Percentiles rank a stretch among this genome's conserved stretches.
Conservation (phyloP, 1,139 yeast genomes). For the Magnusiomyces tetraspermus region DNA sequence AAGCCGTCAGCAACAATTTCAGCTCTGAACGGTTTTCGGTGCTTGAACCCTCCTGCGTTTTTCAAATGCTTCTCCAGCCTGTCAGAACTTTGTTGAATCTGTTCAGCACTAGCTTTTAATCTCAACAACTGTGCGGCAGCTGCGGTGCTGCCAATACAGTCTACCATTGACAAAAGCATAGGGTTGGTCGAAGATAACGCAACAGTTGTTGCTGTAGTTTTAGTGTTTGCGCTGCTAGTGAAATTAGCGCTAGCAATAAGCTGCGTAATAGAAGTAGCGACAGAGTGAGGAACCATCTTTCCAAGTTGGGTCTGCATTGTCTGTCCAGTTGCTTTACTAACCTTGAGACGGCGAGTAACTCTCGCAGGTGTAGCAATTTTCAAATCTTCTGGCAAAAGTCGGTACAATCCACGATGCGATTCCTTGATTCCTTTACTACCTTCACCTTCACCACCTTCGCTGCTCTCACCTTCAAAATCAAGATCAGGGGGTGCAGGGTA, state of each 20-base stretch:
- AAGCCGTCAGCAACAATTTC: neutral
- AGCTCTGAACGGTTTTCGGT: neutral
- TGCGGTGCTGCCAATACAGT: neutral
- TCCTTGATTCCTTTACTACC: neutral
- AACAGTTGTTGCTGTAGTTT: too few relatives aligned
- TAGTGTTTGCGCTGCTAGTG: too few relatives aligned
- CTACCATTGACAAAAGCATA: neutral
- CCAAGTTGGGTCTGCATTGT: neutral
- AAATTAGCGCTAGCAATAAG: neutral
- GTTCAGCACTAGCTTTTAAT: neutral
- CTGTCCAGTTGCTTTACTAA: neutral
- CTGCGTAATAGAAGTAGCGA: too few relatives aligned
- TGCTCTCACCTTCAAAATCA: neutral
- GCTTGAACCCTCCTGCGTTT: neutral
- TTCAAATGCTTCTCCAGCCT: slow-evolving; percentile 4
- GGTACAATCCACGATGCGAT: neutral
- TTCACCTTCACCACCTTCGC: neutral
- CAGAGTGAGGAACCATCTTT: neutral
- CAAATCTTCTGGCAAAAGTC: neutral
- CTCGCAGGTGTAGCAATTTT: neutral
- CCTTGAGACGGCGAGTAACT: slow-evolving; percentile 1
- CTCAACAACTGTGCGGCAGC: neutral
- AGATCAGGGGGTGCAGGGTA: slow-evolving; percentile 42
- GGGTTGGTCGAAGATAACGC: neutral
- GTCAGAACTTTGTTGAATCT: neutral